Percentiles rank a stretch among this genome's conserved stretches.
These are phyloP conservation scores for Neurospora tetrasperma DNA, from an alignment of 495 filamentous ascomycete species.

Conservation along the genomic window DNA sequence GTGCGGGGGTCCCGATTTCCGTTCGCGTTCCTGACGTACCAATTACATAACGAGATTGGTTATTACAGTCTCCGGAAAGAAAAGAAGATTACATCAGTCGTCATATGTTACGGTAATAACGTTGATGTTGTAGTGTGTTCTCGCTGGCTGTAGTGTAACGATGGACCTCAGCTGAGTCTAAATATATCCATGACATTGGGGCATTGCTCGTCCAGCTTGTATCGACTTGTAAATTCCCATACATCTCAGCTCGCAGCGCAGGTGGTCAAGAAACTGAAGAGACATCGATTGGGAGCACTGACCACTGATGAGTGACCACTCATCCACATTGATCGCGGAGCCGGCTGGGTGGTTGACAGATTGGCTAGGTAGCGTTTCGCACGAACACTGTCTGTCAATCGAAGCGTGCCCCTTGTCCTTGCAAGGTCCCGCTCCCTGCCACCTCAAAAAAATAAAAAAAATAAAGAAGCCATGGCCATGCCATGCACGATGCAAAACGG, in stretches of 20 bases:
- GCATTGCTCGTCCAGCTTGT: background rate
- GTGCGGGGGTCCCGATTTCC: background rate
- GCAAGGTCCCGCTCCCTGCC: background rate
- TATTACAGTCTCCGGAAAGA: background rate
- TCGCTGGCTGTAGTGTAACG: background rate
- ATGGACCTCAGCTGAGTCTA: background rate
- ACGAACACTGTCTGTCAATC: background rate
- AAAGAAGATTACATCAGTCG: background rate
- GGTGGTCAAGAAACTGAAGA: background rate
- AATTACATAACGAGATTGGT: too few relatives aligned
- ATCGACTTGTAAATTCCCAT: background rate
- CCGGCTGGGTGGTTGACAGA: background rate
- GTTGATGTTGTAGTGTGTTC: background rate
- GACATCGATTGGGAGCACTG: background rate
- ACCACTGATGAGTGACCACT: background rate
- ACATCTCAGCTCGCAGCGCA: background rate
- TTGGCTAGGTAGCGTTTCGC: background rate
- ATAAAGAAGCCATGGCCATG: background rate
- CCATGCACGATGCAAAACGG: background rate
- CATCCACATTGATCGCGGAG: background rate
- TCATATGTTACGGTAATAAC: background rate
- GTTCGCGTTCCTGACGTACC: background rate
- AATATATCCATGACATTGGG: background rate
- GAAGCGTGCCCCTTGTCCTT: background rate
- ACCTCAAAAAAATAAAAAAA: background rate